These are phyloP conservation scores for Apophysomyces trapeziformis DNA, from an alignment of 371 early-diverging fungal species.

Conservation along the genomic window DNA sequence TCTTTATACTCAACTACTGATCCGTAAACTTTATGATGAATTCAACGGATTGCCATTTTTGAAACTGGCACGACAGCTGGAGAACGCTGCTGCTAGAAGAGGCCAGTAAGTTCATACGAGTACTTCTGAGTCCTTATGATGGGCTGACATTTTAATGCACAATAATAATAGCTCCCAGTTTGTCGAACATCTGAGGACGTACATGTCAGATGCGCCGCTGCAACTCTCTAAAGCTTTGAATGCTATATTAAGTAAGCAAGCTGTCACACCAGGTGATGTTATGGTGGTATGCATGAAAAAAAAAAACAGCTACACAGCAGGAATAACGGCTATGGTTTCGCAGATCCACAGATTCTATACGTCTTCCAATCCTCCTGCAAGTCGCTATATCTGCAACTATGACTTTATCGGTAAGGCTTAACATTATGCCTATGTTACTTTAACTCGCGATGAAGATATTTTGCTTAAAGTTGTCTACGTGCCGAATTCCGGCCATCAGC, in stretches of 20 bases:
- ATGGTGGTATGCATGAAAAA: constrained; percentile 38
- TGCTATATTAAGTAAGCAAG: constrained; percentile 55
- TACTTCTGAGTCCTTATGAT: background rate
- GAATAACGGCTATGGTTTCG: constrained; percentile 30
- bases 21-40: constrained; percentile 54
- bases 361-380: constrained; percentile 48
- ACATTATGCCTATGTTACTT: background rate
- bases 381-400: constrained; percentile 57
- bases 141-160: background rate
- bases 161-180: constrained; percentile 25
- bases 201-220: constrained; percentile 51
- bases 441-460: constrained; percentile 35
- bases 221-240: constrained; percentile 58
- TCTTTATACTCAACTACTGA: constrained; percentile 63
- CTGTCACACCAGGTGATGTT: constrained; percentile 70
- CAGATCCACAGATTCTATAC: constrained; percentile 54
- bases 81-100: constrained; percentile 47
- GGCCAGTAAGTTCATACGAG: constrained; percentile 34
- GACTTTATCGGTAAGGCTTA: constrained; percentile 57
- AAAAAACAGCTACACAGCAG: too few species aligned
- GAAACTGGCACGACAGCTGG: constrained; percentile 66
- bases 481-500: constrained; percentile 44
- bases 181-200: constrained; percentile 54
- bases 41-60: constrained; percentile 55
- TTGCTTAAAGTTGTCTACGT: constrained; percentile 53